A percentile compares a stretch with the other conserved stretches of the same genome.
Evolutionary conservation across 2,329 filamentous ascomycete species (phyloP).

Genomic region (Lachnellula willkommii): DNA sequence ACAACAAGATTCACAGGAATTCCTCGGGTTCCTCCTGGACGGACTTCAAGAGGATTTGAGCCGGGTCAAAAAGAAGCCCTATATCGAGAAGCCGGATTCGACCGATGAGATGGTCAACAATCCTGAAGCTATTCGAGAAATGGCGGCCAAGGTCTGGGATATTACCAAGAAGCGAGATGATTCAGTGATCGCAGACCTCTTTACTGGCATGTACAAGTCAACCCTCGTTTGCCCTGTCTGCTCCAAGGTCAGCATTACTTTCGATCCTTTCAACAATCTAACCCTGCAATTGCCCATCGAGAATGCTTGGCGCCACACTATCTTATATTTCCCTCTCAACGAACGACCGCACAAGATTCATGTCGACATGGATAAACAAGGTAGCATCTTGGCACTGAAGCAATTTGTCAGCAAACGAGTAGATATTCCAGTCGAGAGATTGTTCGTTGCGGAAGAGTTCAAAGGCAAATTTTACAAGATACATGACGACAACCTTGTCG

Average conservation of each 20-base stretch:
- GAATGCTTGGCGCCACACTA: constrained; percentile 68
- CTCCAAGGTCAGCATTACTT: constrained; percentile 95
- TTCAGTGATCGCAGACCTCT: constrained; percentile 90
- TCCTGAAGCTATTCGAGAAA: constrained; percentile 69
- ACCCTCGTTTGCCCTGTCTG: constrained; percentile 89
- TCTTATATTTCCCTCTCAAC: constrained; percentile 74
- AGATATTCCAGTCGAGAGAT: constrained; percentile 55
- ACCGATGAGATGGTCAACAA: constrained; percentile 93
- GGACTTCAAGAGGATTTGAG: constrained; percentile 94
- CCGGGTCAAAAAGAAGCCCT: constrained; percentile 89
- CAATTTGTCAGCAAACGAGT: constrained; percentile 63
- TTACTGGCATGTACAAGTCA: constrained; percentile 97
- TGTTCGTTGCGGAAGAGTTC: constrained; percentile 82
- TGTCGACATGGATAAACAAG: constrained; percentile 76
- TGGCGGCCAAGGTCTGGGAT: constrained; percentile 84
- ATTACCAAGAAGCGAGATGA: constrained; percentile 91
- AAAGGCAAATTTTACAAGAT: constrained; percentile 81
- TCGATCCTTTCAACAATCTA: constrained; percentile 93
- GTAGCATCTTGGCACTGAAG: constrained; percentile 63
- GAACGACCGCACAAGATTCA: constrained; percentile 65
- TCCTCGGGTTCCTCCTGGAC: constrained; percentile 89
- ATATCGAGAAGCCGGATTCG: constrained; percentile 95
- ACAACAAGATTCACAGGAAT: constrained; percentile 97
- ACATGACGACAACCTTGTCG: constrained; percentile 63
- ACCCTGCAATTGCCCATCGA: constrained; percentile 87